These are phyloP conservation scores for Fennellomyces sp. DNA, from an alignment of 371 early-diverging fungal genomes.

Conservation along the genomic window DNA sequence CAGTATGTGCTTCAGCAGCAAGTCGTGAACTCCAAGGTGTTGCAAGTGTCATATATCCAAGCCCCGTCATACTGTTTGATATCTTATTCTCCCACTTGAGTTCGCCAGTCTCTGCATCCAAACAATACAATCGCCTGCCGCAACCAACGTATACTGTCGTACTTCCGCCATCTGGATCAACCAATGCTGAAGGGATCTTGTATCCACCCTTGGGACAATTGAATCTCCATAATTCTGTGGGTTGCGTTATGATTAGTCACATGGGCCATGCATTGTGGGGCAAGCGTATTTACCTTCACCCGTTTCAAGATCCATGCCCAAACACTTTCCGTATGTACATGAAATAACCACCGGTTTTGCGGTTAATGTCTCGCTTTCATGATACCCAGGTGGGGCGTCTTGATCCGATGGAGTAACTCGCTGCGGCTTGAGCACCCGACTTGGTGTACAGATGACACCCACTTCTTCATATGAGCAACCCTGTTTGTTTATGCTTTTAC, in stretches of 20 bases:
- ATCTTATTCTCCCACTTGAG: slow-evolving; percentile 20
- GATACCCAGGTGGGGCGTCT: slow-evolving; percentile 8
- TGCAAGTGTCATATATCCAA: slow-evolving; percentile 24
- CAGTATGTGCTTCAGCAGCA: slow-evolving; percentile 25
- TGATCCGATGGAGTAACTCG: not conserved
- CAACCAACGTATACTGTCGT: slow-evolving; percentile 23
- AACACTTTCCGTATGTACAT: slow-evolving; percentile 21
- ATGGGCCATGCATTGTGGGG: not conserved
- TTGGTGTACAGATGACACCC: slow-evolving; percentile 13
- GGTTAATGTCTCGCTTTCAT: not conserved
- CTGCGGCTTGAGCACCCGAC: slow-evolving; percentile 5
- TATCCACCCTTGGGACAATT: slow-evolving; percentile 31
- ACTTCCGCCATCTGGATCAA: slow-evolving; percentile 16
- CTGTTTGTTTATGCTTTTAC: slow-evolving; percentile 10
- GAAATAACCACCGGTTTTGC: slow-evolving; percentile 12
- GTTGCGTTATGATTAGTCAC: not conserved
- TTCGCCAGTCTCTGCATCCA: slow-evolving; percentile 20
- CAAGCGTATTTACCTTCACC: slow-evolving; percentile 10
- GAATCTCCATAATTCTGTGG: slow-evolving; percentile 23
- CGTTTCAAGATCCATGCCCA: slow-evolving; percentile 22
- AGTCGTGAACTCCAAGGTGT: slow-evolving; percentile 30
- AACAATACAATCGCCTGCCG: slow-evolving; percentile 27
- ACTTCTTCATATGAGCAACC: slow-evolving; percentile 27
- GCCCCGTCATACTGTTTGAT: slow-evolving; percentile 16
- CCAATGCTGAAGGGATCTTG: slow-evolving; percentile 23